phyloP scores from a whole-genome alignment of 1,284 basidiomycete species.

The Farysia itapuensis region DNA sequence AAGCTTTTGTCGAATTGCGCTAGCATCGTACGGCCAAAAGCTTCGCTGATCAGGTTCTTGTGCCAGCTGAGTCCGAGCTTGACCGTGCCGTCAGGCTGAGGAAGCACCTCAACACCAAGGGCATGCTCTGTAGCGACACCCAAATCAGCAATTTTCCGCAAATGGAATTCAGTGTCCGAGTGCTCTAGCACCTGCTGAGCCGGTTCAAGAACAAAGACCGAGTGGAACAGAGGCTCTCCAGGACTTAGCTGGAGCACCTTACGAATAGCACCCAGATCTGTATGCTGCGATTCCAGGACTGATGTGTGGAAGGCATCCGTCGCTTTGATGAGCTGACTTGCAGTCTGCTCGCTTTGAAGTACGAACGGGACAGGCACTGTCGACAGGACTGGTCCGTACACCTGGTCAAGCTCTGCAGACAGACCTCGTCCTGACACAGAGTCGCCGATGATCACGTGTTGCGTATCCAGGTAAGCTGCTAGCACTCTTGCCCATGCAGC shows the following conservation, averaged over 20 bases:
- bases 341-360: constrained; percentile 8
- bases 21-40: constrained; percentile 34
- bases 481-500: constrained; percentile 58
- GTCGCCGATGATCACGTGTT: constrained; percentile 52
- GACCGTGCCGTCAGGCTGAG: constrained; percentile 19
- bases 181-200: constrained; percentile 3
- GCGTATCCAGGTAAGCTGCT: constrained; percentile 48
- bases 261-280: constrained; percentile 45
- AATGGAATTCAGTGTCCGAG: constrained; percentile 6
- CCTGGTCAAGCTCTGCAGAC: constrained; percentile 32
- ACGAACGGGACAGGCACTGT: constrained; percentile 53
- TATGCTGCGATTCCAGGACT: constrained; percentile 36
- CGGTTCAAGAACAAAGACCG: constrained; percentile 57
- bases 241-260: constrained; percentile 37
- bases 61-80: constrained; percentile 39
- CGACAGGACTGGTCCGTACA: constrained; percentile 51
- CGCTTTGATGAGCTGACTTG: constrained; percentile 24
- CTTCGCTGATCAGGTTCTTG: constrained; percentile 18
- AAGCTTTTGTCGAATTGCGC: constrained; percentile 38
- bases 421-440: constrained; percentile 45
- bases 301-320: constrained; percentile 35
- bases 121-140: constrained; percentile 52
- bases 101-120: constrained; percentile 48
- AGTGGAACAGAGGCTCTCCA: constrained; percentile 50
- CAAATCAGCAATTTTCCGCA: constrained; percentile 28